A percentile compares a stretch with the other conserved stretches of the same genome.
Evolutionary conservation across 352 stramenopile genomes (phyloP).

Genomic region (Globisporangium lucens): DNA sequence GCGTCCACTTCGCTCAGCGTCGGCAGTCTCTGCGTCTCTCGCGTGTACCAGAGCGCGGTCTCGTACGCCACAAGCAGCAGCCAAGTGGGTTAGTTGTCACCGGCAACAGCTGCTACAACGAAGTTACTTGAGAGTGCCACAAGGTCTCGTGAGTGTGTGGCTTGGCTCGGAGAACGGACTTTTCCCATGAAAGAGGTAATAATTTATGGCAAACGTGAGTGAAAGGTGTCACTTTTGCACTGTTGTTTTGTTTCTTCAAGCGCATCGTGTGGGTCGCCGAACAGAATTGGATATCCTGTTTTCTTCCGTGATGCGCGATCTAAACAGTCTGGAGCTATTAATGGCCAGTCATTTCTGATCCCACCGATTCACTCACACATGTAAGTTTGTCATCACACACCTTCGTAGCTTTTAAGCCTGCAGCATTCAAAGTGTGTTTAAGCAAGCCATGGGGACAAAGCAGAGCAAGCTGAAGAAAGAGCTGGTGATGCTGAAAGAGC

Average conservation of each 20-base stretch:
- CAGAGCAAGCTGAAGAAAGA: conserved; percentile 63
- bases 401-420: too few species aligned
- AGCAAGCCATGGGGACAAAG: conserved; percentile 43
- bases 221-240: too few species aligned
- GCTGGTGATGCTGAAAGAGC: conserved; percentile 41
- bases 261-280: too few species aligned
- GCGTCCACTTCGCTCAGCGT: conserved; percentile 63
- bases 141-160: neutral
- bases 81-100: neutral
- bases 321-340: too few species aligned
- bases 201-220: neutral
- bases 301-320: too few species aligned
- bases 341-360: too few species aligned
- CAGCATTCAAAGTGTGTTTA: neutral
- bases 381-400: too few species aligned
- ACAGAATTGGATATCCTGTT: too few species aligned
- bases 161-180: neutral
- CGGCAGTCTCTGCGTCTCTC: conserved; percentile 57
- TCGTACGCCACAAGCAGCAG: conserved; percentile 25
- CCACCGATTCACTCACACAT: too few species aligned
- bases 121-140: neutral
- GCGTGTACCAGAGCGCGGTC: conserved; percentile 50
- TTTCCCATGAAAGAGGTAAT: neutral
- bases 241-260: too few species aligned
- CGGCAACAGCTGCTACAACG: neutral